Evolutionary conservation across 1,284 basidiomycete genomes (phyloP).

Genomic region (Marasmius tenuissimus): DNA sequence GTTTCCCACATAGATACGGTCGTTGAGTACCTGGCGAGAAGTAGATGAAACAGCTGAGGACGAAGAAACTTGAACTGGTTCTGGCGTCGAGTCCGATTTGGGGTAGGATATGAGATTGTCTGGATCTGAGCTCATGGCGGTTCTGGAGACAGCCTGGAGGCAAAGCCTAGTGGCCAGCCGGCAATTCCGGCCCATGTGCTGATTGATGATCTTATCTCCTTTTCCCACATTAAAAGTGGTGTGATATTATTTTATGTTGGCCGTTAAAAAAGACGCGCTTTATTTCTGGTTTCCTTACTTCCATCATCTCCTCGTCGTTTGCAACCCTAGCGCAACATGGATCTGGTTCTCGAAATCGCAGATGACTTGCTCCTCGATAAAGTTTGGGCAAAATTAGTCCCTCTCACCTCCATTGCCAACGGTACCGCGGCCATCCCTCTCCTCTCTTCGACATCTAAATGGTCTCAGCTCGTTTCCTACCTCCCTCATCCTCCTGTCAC

Average conservation of each 20-base stretch:
- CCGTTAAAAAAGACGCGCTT: not conserved
- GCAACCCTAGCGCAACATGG: conserved; percentile 53
- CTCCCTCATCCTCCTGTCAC: conserved; percentile 57
- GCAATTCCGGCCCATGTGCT: not conserved
- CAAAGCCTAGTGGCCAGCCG: not conserved
- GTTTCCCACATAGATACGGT: conserved; percentile 91
- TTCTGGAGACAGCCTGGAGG: not conserved
- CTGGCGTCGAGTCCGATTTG: not conserved
- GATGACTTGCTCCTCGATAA: conserved; percentile 82
- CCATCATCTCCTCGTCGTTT: not conserved
- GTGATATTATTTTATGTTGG: not conserved
- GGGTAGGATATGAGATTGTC: not conserved
- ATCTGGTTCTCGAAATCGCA: conserved; percentile 71
- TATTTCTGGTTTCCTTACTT: not conserved
- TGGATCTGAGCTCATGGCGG: conserved; percentile 1
- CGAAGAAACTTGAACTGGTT: no score
- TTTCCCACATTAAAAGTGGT: not conserved
- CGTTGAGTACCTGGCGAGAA: conserved; percentile 42
- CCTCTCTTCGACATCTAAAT: conserved; percentile 36
- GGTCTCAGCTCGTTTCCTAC: conserved; percentile 54
- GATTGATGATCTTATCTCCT: not conserved
- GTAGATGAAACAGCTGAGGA: conserved; percentile 9
- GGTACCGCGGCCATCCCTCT: conserved; percentile 29
- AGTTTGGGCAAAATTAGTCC: conserved; percentile 75
- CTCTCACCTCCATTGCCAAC: conserved; percentile 46